Evolutionary conservation across 306 rosid genomes (phyloP), one percentile per base, ranked within the genome.

Genomic region (Phaseolus lunatus): DNA sequence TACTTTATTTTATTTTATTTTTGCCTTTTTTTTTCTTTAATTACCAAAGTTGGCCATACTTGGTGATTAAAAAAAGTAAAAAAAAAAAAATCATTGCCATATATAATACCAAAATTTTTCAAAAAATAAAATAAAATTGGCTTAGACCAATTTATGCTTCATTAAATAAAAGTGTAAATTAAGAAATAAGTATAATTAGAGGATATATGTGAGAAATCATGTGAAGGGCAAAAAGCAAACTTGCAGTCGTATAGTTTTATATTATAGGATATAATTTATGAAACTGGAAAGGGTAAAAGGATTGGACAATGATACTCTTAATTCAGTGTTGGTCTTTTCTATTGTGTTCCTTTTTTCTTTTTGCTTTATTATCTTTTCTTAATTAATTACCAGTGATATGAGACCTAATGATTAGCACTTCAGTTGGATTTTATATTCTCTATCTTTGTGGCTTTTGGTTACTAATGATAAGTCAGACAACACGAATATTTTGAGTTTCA

Each of bases 251-350:
- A 67, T 0, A 43, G 15, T 22, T 16, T 77, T n/a, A 19, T 33
- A 22, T 48, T n/a, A 23, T 27, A 48, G 5, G 20, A 53, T 70
- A 75, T 37, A 67, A 75, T 59, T 68, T 63, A 79, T 48, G 50
- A 26, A 26, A 39, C 39, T 67, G 58, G 15, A 81, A 81, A 75
- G 73, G 44, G 49, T 11, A 57, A 75, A 81, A 73, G 10, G 15
- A 6, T 19, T 19, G 14, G 48, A 69, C 41, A 49, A 43, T 75
- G 61, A 49, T 61, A 35, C 22, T 53, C 67, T 27, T 80, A 67
- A 47, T 2, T 45, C 41, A 24, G 31, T 24, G 43, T 67, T 43
- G 18, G 44, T 26, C 71, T 73, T 56, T 73, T 22, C 7, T 0
- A 4, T 73, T 53, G 50, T 44, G 47, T 63, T 24, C 15, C 8